A percentile compares a stretch with the other conserved stretches of the same genome.
phyloP scores from a whole-genome alignment of 192 early-diverging fungal species.

The Podila minutissima region DNA sequence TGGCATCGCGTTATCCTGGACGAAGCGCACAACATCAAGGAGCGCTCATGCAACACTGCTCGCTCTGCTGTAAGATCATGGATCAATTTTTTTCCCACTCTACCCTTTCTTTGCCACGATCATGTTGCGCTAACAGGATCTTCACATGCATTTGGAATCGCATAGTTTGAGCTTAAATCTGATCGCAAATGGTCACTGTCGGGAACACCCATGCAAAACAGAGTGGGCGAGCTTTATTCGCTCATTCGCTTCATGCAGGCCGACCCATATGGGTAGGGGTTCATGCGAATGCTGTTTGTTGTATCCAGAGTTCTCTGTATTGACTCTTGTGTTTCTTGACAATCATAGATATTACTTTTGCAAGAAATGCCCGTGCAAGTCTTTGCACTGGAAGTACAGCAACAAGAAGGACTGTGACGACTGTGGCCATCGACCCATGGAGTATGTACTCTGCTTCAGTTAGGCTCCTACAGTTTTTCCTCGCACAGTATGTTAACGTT shows the following conservation, averaged over 20 bases:
- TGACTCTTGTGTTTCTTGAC: neutral
- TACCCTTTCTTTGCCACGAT: too few relatives aligned
- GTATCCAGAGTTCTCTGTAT: neutral
- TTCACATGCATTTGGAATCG: neutral
- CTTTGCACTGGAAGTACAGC: conserved; percentile 71
- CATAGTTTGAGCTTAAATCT: conserved; percentile 73
- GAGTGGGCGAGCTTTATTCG: conserved; percentile 93
- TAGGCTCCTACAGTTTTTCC: neutral
- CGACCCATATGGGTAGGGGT: conserved; percentile 48
- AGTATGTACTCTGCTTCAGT: conserved; percentile 31
- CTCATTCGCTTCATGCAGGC: conserved; percentile 89
- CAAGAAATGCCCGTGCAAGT: conserved; percentile 76
- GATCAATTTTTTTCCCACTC: neutral
- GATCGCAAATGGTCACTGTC: conserved; percentile 84
- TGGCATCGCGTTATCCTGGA: conserved; percentile 92
- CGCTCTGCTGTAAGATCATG: conserved; percentile 67
- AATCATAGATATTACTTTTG: conserved; percentile 87
- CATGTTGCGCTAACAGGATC: neutral
- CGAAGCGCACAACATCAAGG: conserved; percentile 92
- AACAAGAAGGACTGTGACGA: conserved; percentile 59
- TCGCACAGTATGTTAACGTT: neutral
- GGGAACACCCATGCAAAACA: conserved; percentile 94
- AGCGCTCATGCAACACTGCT: conserved; percentile 85
- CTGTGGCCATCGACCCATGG: conserved; percentile 71
- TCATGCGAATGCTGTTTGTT: neutral